Base-by-base conservation (phyloP, 495 filamentous ascomycete species). In the Penicillium riverlandense region DNA sequence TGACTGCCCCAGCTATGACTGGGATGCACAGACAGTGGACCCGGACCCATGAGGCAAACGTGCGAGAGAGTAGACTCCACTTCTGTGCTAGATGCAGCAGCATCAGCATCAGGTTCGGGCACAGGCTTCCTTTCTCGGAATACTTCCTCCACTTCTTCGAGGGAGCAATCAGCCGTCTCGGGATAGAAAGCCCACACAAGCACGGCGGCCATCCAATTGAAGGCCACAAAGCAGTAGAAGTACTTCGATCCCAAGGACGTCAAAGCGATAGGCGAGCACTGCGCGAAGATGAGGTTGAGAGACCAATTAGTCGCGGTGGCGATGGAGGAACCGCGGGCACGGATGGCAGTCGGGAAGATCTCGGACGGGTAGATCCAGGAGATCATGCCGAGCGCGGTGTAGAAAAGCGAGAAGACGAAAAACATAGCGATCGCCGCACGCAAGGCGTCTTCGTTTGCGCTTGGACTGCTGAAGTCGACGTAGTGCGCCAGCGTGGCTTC, bases 331-430 rank as follows among this genome's bases (percentile, higher is more conserved):
- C 72, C 74, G 29, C 71, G 70, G 31, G 70, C 72, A 36, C 77
- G 71, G 15, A 78, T 69, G 13, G 75, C 65, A 7, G 72, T 72
- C 2, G 76, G 74, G 56, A 79, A 78, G 28, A 81, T 75, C 50
- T 81, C 76, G n/a, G 72, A 63, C 53, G 62, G 71, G 41, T 78
- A 77, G 39, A 77, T 67, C 69, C 75, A 79, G 7, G 74, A 75
- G 49, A 77, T 75, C 28, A 75, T 65, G 2, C 74, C 76, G 13
- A 77, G 54, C 30, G 67, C 59, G 22, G 75, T 78, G 42, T 69
- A 79, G 50, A 74, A 82, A 37, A 80, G 56, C 4, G 70, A 71
- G 35, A 79, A 82, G 29, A 79, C 68, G 33, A 77, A 70, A 49
- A 77, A 76, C 61, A 82, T 76, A 47, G 72, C 72, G 16, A 79